A percentile compares a stretch with the other conserved stretches of the same genome.
Conservation (phyloP, 495 filamentous ascomycete genomes). For the Hamigera avellanea region DNA sequence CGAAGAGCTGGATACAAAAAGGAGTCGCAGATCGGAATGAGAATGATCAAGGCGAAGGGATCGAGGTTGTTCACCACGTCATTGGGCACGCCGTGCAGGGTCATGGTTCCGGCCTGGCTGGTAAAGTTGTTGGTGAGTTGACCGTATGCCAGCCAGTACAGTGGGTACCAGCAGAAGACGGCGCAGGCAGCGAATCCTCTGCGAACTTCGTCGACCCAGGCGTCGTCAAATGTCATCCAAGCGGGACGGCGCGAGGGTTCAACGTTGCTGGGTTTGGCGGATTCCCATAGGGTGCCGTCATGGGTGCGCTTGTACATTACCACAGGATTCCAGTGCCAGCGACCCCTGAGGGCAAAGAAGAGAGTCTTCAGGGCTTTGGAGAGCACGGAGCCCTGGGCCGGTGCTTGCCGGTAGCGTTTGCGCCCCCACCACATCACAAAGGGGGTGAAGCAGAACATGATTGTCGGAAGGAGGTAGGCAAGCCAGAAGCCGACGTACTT, state of each 20-base stretch:
- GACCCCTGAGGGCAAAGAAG: conserved; percentile 40
- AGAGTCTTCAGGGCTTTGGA: conserved; percentile 36
- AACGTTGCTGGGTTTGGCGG: conserved; percentile 52
- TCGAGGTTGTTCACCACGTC: conserved; percentile 72
- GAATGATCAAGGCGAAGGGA: conserved; percentile 63
- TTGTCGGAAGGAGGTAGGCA: conserved; percentile 41
- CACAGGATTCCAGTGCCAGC: conserved; percentile 37
- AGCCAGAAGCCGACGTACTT: conserved; percentile 58
- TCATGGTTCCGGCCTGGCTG: conserved; percentile 63
- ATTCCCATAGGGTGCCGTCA: conserved; percentile 43
- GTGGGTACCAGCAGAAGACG: conserved; percentile 57
- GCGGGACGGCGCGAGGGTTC: conserved; percentile 26
- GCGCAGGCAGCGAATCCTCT: conserved; percentile 59
- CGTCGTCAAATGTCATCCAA: conserved; percentile 68
- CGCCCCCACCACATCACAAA: conserved; percentile 40
- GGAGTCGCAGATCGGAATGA: conserved; percentile 64
- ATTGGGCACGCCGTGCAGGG: conserved; percentile 60
- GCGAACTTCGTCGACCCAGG: conserved; percentile 60
- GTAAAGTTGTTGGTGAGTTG: conserved; percentile 60
- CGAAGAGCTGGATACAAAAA: conserved; percentile 59
- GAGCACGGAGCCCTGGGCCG: conserved; percentile 47
- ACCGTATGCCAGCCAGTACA: conserved; percentile 55
- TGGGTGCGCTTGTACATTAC: conserved; percentile 33
- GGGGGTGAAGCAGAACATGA: conserved; percentile 39
- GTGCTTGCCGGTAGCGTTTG: conserved; percentile 37